Conservation (phyloP, 371 early-diverging fungal species). For the Batrachochytrium dendrobatidis region DNA sequence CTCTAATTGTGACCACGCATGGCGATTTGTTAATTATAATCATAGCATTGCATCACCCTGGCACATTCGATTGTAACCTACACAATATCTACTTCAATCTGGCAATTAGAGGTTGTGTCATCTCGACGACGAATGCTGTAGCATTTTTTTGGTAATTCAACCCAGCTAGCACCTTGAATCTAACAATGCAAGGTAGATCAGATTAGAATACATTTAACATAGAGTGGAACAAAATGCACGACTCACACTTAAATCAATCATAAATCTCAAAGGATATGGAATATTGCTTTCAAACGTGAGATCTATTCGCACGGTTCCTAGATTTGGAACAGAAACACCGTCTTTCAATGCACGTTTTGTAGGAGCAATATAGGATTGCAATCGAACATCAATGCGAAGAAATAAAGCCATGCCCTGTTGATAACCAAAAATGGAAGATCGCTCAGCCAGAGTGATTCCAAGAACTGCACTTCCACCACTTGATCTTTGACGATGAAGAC, state of each 20-base stretch:
- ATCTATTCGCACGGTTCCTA: conserved; percentile 48
- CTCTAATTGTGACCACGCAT: background rate
- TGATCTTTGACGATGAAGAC: background rate
- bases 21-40: background rate
- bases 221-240: conserved; percentile 1
- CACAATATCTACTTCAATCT: conserved; percentile 72
- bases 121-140: conserved; percentile 42
- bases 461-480: conserved; percentile 8
- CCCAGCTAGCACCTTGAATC: conserved; percentile 87
- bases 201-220: conserved; percentile 27
- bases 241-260: conserved; percentile 85
- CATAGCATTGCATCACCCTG: background rate
- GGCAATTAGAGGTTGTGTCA: conserved; percentile 54
- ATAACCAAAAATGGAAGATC: conserved; percentile 36
- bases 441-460: conserved; percentile 22
- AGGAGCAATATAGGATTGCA: conserved; percentile 20
- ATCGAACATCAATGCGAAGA: conserved; percentile 26
- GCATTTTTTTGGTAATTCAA: conserved; percentile 72
- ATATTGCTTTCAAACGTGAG: conserved; percentile 90
- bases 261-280: conserved; percentile 87
- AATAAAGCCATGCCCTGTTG: conserved; percentile 27
- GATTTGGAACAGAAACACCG: conserved; percentile 22
- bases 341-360: conserved; percentile 26
- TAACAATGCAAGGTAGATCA: conserved; percentile 10
- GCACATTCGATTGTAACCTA: conserved; percentile 23